Evolutionary conservation across 2,329 filamentous ascomycete genomes (phyloP).

Genomic region (Zasmidium citrigriseum): DNA sequence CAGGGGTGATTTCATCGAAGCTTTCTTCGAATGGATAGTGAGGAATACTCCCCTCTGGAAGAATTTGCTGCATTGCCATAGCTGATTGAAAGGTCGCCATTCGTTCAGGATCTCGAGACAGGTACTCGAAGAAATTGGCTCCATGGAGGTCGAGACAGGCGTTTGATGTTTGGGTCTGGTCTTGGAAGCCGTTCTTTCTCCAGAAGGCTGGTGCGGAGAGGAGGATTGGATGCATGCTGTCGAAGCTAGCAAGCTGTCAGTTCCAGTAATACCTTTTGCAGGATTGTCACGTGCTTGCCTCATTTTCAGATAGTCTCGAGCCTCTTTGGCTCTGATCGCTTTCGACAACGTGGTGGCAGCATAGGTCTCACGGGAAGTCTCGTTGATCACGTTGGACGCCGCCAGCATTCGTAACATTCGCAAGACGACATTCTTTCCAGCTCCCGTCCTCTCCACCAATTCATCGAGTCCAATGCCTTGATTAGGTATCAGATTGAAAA

Average conservation of each 20-base stretch:
- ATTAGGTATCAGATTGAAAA: neutral
- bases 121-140: neutral
- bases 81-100: neutral
- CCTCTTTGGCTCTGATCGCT: neutral
- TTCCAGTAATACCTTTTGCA: neutral
- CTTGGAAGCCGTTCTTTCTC: neutral
- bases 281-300: neutral
- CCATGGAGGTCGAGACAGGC: neutral
- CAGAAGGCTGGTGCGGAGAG: neutral
- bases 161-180: neutral
- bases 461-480: neutral
- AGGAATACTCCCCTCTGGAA: neutral
- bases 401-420: neutral
- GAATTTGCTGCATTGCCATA: neutral
- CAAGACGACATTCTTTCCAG: neutral
- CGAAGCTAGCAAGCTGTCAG: neutral
- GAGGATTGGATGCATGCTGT: neutral
- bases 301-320: neutral
- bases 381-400: neutral
- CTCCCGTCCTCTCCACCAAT: neutral
- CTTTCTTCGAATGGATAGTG: neutral
- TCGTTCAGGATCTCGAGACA: neutral
- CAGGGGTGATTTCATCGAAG: neutral
- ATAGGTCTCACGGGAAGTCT: neutral
- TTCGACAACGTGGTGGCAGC: neutral